Conservation (phyloP, 2,329 filamentous ascomycete species). For the Aspergillus brunneoviolaceus region DNA sequence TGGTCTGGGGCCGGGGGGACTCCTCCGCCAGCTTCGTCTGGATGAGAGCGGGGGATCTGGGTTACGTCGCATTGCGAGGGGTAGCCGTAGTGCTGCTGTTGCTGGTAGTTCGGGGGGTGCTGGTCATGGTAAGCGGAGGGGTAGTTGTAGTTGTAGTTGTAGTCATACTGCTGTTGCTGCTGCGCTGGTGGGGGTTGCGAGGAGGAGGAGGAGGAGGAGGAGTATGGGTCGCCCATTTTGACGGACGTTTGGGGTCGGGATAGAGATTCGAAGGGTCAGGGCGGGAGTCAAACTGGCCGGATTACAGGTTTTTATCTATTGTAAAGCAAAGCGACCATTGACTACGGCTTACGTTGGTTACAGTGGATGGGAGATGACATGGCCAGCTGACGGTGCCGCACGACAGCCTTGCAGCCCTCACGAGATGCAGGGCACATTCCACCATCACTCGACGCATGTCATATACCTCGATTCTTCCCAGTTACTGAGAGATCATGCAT, state of each 20-base stretch:
- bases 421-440: neutral
- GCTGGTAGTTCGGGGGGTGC: constrained; percentile 11
- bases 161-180: constrained; percentile 35
- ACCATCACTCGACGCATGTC: too few species aligned
- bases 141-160: constrained; percentile 55
- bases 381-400: neutral
- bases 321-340: too few species aligned
- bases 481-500: too few species aligned
- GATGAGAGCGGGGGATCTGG: constrained; percentile 9
- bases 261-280: neutral
- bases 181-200: neutral
- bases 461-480: too few species aligned
- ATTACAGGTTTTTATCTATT: neutral
- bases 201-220: neutral
- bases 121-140: constrained; percentile 30
- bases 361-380: neutral
- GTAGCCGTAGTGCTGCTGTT: constrained; percentile 14
- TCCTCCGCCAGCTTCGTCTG: constrained; percentile 6
- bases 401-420: neutral
- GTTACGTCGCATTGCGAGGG: constrained; percentile 12
- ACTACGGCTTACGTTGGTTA: too few species aligned
- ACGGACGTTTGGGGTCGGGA: neutral
- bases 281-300: neutral
- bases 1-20: neutral
- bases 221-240: constrained; percentile 17